Evolutionary conservation across 2,329 filamentous ascomycete species (phyloP), one percentile per base, ranked within the genome.

Genomic region (Talaromyces sp.): DNA sequence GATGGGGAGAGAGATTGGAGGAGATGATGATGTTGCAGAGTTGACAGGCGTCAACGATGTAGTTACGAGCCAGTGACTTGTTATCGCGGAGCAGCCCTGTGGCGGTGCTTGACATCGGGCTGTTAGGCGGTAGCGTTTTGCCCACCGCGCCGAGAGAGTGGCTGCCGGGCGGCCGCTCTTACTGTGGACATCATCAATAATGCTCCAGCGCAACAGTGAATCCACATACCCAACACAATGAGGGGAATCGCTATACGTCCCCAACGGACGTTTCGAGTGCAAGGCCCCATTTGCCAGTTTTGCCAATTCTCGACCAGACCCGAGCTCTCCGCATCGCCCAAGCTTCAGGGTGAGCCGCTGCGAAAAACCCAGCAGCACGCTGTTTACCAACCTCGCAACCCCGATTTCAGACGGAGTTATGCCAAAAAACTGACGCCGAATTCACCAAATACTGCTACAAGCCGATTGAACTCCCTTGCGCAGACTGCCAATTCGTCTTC

Each of bases 221-320:
- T 47, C 8, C n/a, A 18, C 44, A 47, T 27, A 47, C 23, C 18
- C n/a, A 47, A 47, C 44, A 23, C 56, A 27, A 78, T 78, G 74
- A 78, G 72, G 60, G 68, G 74, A 52, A 67, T 77, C 61, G 65
- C 67, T 14, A 60, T 77, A 34, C 71, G 69, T 53, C 67, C 68
- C 28, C 69, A 69, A 47, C 70, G 59, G 23, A 50, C 50, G 4
- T 27, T 30, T 9, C 53, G 8, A 54, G 33, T 61, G 33, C 56
- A 52, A 44, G 67, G 68, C 12, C 64, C 70, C 14, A 65, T 77
- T 56, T 78, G 76, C 50, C 75, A 78, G 66, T 69, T 77, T 44
- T 78, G 76, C 61, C 72, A 74, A 63, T 68, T 70, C 44, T 74
- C 74, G 9, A 68, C 67, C 54, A 70, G 55, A 66, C 47, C 65